phyloP scores from a whole-genome alignment of 164 flowering plant genomes.

The Umbellularia californica region DNA sequence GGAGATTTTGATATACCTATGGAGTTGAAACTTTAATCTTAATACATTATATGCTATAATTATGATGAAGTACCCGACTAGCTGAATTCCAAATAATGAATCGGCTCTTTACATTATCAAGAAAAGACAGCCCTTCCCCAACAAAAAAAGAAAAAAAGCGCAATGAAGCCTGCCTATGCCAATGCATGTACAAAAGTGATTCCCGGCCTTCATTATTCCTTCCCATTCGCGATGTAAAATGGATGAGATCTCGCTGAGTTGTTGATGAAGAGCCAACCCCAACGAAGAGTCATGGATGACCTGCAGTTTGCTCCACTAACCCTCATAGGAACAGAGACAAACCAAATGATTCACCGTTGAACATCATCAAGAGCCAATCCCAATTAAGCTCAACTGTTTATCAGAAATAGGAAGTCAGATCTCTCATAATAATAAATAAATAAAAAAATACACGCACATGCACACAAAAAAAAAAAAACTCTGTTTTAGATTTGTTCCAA shows the following conservation, averaged over 20 bases:
- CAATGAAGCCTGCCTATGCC: background rate
- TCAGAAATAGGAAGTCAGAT: background rate
- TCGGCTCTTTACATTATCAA: slow-evolving; percentile 10
- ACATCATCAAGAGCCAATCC: slow-evolving; percentile 20
- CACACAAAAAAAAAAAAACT: too few relatives aligned
- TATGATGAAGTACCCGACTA: background rate
- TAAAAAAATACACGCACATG: background rate
- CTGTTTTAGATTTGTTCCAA: background rate
- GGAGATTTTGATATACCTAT: too few relatives aligned
- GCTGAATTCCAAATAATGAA: slow-evolving; percentile 13
- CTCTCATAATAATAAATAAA: background rate
- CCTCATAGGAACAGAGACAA: background rate
- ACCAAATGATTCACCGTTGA: background rate
- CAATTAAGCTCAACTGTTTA: slow-evolving; percentile 26
- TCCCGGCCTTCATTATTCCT: too few relatives aligned
- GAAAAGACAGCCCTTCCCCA: slow-evolving; percentile 2
- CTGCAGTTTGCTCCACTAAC: background rate
- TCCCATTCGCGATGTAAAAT: background rate
- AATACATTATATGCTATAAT: background rate
- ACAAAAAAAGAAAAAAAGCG: background rate
- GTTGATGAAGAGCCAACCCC: background rate
- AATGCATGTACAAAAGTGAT: background rate
- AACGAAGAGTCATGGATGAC: background rate
- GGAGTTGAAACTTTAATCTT: background rate
- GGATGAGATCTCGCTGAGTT: background rate